Evolutionary conservation across 768 basidiomycete genomes (phyloP).

Genomic region (Suillus fuscotomentosus): DNA sequence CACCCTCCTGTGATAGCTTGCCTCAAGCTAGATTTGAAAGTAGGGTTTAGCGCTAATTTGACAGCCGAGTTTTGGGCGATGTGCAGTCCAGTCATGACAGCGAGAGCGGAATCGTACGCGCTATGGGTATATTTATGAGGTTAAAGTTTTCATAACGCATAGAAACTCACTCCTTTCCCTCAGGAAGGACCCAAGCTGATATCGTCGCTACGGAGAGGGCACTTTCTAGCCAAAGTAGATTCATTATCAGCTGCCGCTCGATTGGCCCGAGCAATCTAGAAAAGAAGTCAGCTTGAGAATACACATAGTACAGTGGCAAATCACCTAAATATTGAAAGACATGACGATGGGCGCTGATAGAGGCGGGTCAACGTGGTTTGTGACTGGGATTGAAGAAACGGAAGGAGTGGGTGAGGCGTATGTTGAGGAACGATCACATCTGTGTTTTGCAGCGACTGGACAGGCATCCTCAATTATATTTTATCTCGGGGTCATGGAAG

Average conservation of each 20-base stretch:
- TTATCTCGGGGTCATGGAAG: neutral
- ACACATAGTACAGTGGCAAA: neutral
- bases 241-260: conserved; percentile 86
- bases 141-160: neutral
- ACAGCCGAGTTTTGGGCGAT: conserved; percentile 59
- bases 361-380: conserved; percentile 75
- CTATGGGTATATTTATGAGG: conserved; percentile 35
- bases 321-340: conserved; percentile 87
- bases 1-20: conserved; percentile 90
- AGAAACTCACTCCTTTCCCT: conserved; percentile 61
- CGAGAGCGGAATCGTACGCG: conserved; percentile 67
- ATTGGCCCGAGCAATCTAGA: conserved; percentile 70
- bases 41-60: conserved; percentile 68
- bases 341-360: conserved; percentile 84
- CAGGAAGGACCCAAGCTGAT: conserved; percentile 73
- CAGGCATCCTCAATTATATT: conserved; percentile 6
- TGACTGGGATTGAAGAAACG: conserved; percentile 80
- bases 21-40: conserved; percentile 77
- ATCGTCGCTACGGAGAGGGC: conserved; percentile 65
- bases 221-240: conserved; percentile 84
- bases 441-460: neutral
- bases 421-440: conserved; percentile 17
- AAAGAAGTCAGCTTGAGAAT: conserved; percentile 7
- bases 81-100: conserved; percentile 63
- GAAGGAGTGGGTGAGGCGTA: conserved; percentile 64